These are phyloP conservation scores for Lepidium aucheri DNA, from an alignment of 345 rosid species.

Conservation along the genomic window DNA sequence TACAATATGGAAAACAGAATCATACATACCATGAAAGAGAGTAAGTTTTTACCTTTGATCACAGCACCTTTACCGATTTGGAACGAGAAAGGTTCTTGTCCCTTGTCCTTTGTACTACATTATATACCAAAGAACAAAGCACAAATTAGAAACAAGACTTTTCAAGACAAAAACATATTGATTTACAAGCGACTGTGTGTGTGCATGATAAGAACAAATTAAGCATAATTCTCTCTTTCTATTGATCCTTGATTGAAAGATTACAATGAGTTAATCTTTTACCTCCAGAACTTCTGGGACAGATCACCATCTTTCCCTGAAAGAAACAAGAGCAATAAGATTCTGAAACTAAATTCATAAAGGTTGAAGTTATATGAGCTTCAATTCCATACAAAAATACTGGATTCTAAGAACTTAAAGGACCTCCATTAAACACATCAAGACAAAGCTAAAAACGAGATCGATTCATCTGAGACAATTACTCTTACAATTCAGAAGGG, in stretches of 20 bases:
- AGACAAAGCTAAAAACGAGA: neutral
- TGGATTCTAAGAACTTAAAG: neutral
- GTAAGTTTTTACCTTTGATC: conserved; percentile 46
- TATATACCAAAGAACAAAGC: conserved; percentile 9
- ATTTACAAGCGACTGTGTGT: neutral
- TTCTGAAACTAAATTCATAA: neutral
- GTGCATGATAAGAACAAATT: neutral
- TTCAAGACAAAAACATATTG: neutral
- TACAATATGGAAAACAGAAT: neutral
- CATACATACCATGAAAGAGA: neutral
- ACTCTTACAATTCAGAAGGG: neutral
- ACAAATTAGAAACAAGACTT: neutral
- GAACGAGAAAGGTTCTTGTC: conserved; percentile 76
- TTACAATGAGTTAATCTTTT: neutral
- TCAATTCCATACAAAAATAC: neutral
- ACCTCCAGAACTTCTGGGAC: conserved; percentile 92
- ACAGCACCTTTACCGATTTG: conserved; percentile 76
- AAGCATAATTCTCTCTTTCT: neutral
- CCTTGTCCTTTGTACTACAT: conserved; percentile 76
- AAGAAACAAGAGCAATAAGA: neutral
- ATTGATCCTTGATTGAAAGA: neutral
- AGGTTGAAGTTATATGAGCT: neutral
- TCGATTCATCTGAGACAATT: neutral
- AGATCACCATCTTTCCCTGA: conserved; percentile 89
- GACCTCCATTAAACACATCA: neutral